phyloP scores from a whole-genome alignment of 1,284 basidiomycete genomes.

The Cutaneotrichosporon sp. region DNA sequence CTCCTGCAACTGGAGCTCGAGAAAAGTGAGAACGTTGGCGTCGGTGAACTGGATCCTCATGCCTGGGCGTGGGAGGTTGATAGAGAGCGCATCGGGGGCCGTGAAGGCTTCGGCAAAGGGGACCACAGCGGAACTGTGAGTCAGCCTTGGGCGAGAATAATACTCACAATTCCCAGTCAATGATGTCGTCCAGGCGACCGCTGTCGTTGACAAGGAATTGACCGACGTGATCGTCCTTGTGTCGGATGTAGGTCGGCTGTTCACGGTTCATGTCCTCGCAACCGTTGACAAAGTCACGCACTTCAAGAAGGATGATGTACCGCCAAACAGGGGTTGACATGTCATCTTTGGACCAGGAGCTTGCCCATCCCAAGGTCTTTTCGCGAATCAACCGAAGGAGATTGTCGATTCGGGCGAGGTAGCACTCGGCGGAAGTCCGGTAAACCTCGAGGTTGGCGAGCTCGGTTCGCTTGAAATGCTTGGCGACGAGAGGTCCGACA shows the following conservation, averaged over 20 bases:
- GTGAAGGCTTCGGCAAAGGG: background rate
- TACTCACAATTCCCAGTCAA: slow-evolving; percentile 9
- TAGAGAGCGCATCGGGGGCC: background rate
- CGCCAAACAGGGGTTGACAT: no score
- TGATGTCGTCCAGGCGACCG: background rate
- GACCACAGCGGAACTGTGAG: background rate
- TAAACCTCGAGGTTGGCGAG: background rate
- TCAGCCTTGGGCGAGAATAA: background rate
- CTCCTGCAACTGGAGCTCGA: background rate
- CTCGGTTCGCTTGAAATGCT: background rate
- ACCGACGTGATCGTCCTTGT: background rate
- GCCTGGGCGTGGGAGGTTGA: background rate
- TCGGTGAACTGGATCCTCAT: background rate
- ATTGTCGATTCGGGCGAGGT: background rate
- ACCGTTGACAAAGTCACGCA: no score
- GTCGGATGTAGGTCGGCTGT: slow-evolving; percentile 1
- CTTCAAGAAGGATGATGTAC: no score
- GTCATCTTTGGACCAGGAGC: no score
- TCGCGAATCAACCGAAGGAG: background rate
- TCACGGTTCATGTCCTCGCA: background rate
- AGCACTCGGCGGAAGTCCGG: background rate
- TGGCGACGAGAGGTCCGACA: background rate
- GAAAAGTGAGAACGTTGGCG: background rate
- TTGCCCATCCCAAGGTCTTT: no score
- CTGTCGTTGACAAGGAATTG: background rate